Base-by-base conservation (phyloP, 768 basidiomycete species). In the Trametes meyenii region DNA sequence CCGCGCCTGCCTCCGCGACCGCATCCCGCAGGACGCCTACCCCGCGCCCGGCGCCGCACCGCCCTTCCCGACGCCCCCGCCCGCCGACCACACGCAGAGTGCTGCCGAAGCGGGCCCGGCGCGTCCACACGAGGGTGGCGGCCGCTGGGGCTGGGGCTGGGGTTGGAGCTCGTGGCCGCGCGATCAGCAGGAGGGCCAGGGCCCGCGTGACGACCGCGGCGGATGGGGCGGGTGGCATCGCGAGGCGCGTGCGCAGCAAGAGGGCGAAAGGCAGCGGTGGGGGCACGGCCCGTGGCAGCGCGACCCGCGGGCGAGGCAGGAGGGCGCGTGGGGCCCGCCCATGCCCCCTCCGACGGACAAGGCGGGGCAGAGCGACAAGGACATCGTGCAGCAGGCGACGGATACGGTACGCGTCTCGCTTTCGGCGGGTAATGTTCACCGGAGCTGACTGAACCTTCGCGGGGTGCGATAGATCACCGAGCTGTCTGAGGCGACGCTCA, bases 401-500 rank as follows among this genome's bases (percentile, higher is more conserved):
- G 70, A 73, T 29, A 71, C 67, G 46, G 71, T 72, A 49, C 58
- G 68, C 61, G 7, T 43, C 16, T 19, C 43, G 21, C 35, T n/a
- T 26, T 16, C 54, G 35, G 21, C 38, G 33, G 14, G 33, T 13
- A 7, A 1, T 86, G 45, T 61, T 78, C 71, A 16, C 16, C 21
- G 36, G 44, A 21, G 4, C 24, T 48, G 16, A 60, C 29, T 50
- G n/a, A 45, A 26, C 6, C 26, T 12, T 38, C 48, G 65, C n/a
- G 24, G n/a, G 58, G 5, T 11, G 19, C 19, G 24, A 24, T 60
- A 88, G 89, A 81, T 87, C 75, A 74, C 76, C 8, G 86, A 88
- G 52, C 69, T 89, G 60, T 88, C 88, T 2, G 89, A 90, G 70
- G 78, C 81, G 16, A 86, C 88, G 0, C 80, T 91, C 17, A 87